Conservation (phyloP, 2,329 filamentous ascomycete genomes). For the Colletotrichum chrysophilum region DNA sequence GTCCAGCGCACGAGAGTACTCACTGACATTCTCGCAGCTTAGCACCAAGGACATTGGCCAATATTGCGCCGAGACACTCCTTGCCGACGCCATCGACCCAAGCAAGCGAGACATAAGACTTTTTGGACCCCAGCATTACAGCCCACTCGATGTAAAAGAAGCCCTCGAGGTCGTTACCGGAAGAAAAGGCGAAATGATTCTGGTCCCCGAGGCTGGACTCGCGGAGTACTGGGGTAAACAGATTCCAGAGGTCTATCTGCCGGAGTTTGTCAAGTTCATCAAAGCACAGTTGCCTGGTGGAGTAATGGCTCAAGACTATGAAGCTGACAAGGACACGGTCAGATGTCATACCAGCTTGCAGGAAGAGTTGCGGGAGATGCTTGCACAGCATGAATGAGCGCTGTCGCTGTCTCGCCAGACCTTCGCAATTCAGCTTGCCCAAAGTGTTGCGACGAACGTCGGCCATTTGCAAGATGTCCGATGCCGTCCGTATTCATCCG, state of each 20-base stretch:
- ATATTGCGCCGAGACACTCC: constrained; percentile 27
- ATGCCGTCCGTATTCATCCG: background rate
- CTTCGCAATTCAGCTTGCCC: background rate
- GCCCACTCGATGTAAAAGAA: constrained; percentile 31
- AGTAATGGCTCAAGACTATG: constrained; percentile 27
- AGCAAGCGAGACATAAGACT: constrained; percentile 25
- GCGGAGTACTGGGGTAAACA: constrained; percentile 26
- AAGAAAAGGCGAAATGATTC: constrained; percentile 26
- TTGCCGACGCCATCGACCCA: constrained; percentile 7
- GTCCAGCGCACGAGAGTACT: background rate
- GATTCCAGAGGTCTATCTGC: constrained; percentile 25
- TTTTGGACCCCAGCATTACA: constrained; percentile 32
- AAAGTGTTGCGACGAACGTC: background rate
- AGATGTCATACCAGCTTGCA: constrained; percentile 27
- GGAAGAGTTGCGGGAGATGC: constrained; percentile 21
- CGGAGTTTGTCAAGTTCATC: background rate
- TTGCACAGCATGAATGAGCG: background rate
- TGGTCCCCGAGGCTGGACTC: constrained; percentile 27
- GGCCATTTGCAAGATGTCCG: background rate
- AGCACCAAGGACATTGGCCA: constrained; percentile 32
- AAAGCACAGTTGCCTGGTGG: constrained; percentile 27
- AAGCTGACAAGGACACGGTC: constrained; percentile 25
- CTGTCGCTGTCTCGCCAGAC: rapidly evolving
- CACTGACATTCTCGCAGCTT: background rate
- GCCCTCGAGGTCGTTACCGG: constrained; percentile 31